Evolutionary conservation across 345 rosid species (phyloP).

Genomic region (Syzygium aromaticum): DNA sequence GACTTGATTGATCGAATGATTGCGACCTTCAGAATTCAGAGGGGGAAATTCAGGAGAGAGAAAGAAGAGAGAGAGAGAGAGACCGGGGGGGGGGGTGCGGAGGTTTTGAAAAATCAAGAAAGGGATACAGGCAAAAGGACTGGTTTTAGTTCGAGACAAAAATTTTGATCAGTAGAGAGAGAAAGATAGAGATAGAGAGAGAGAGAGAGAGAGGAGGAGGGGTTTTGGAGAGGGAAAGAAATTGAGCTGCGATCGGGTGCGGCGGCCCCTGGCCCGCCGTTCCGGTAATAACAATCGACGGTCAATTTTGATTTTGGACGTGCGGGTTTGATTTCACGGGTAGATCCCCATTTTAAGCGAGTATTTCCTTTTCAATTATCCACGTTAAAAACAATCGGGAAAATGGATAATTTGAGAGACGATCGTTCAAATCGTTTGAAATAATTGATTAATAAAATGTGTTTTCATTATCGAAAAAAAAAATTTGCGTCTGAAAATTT

Average conservation of each 20-base stretch:
- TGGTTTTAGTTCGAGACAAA: not conserved
- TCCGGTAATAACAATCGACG: not conserved
- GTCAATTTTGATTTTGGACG: not conserved
- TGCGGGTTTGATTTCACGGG: too few species aligned
- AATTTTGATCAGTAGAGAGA: not conserved
- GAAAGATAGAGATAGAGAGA: not conserved
- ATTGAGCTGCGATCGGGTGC: not conserved
- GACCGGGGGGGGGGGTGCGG: not conserved
- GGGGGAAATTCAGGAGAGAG: not conserved
- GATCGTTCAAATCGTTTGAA: too few species aligned
- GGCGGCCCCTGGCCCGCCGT: not conserved
- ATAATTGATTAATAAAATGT: too few species aligned
- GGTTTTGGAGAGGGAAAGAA: not conserved
- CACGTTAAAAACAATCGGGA: too few species aligned
- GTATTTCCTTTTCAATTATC: not conserved
- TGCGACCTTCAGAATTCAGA: not conserved
- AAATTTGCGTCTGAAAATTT: rapidly evolving
- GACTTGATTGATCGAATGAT: not conserved
- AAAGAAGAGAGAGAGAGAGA: not conserved
- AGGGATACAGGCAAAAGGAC: not conserved
- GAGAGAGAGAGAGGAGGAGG: not conserved
- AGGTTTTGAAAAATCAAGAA: not conserved
- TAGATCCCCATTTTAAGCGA: not conserved
- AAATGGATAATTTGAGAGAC: too few species aligned
- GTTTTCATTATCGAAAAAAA: not conserved